Evolutionary conservation across 2,329 filamentous ascomycete genomes (phyloP), one percentile per base, ranked within the genome.

Genomic region (Neopestalotiopsis sp.): DNA sequence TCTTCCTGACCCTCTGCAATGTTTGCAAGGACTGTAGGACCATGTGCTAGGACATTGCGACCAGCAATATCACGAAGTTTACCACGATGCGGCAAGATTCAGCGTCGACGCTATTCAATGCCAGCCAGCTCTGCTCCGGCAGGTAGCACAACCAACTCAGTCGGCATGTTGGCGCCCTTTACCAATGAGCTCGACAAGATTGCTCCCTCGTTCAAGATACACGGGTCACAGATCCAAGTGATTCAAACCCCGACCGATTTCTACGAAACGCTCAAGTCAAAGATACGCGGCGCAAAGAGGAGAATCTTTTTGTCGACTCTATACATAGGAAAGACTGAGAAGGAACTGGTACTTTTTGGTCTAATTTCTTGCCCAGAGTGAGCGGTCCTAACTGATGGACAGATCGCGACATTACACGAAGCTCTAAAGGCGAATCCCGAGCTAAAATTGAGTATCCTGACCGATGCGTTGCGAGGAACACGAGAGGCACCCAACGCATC

Each of bases 291-390:
- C 71, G 96, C 96, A 10, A 89, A 94, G 79, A 86, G 83, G 66
- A 89, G 93, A 69, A 92, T 99, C 73, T 99, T 97, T 78, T 84
- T 99, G 64, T 97, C 95, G n/a, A 99, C 96, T 0, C 84, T 99
- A 66, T 99, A 99, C 79, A 96, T 99, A 78, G 96, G 96, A 71
- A 97, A 95, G 80, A 92, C 92, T 1, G 96, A 99, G 81, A 87
- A 91, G 80, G 96, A 98, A 74, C 86, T 99, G 76, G 89, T 91
- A 83, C 66, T 83, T n/a, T 28, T 9, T 4, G 6, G 7, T 12
- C 4, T 2, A n/a, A 67, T 17, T n/a, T 38, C 24, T n/a, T 7
- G 28, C 20, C 20, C 5, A 38, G 42, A 67, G 63, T 66, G 32
- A 42, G 61, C 69, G 49, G 66, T 69, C 65, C 66, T 75, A 32